These are phyloP conservation scores for Microthlaspi erraticum DNA, from an alignment of 345 rosid species.

Conservation along the genomic window DNA sequence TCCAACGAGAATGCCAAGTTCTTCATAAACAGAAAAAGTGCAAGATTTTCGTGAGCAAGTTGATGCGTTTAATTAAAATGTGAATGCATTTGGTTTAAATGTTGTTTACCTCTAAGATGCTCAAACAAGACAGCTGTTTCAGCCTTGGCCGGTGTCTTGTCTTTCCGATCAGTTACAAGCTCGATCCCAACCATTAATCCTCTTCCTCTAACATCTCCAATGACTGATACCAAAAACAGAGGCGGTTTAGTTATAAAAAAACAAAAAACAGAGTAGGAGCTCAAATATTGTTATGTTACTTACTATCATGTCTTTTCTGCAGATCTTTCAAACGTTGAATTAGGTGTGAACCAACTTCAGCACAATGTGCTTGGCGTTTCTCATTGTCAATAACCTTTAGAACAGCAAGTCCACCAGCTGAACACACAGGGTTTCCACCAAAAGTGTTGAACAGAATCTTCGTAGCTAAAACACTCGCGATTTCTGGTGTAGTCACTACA, in stretches of 20 bases:
- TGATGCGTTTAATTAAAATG: not conserved
- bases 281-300: conserved; percentile 32
- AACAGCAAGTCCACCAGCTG: conserved; percentile 95
- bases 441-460: conserved; percentile 91
- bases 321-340: conserved; percentile 68
- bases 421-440: conserved; percentile 98
- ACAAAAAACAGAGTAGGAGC: not conserved
- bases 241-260: not conserved
- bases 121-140: conserved; percentile 81
- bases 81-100: not conserved
- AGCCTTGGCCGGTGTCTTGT: conserved; percentile 87
- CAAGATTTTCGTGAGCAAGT: not conserved
- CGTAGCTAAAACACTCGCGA: conserved; percentile 83
- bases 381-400: conserved; percentile 89
- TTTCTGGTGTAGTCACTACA: conserved; percentile 95
- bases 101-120: conserved; percentile 71
- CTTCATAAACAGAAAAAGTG: conserved; percentile 45
- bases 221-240: conserved; percentile 53
- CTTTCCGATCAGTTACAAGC: conserved; percentile 76
- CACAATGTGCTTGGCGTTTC: conserved; percentile 85
- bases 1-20: conserved; percentile 78
- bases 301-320: conserved; percentile 78
- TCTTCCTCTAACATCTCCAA: conserved; percentile 94
- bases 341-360: conserved; percentile 76
- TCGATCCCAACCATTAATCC: conserved; percentile 90